Evolutionary conservation across 2,329 filamentous ascomycete species (phyloP).

Genomic region (Diaporthe capsici): DNA sequence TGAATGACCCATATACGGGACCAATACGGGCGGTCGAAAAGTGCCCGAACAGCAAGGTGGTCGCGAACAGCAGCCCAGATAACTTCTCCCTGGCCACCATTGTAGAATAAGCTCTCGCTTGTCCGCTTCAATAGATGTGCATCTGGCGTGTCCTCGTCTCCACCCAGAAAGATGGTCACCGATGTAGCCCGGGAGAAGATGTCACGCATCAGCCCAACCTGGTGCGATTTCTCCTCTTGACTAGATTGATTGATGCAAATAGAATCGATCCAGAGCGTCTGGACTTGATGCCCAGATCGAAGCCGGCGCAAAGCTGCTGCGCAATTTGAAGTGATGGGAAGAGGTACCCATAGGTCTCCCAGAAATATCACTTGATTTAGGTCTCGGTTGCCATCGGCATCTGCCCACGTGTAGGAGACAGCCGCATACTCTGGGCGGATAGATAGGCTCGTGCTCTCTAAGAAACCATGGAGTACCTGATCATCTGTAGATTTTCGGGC

Average conservation of each 20-base stretch:
- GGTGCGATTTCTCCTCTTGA: neutral
- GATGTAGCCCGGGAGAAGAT: neutral
- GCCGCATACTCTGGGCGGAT: neutral
- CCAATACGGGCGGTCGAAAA: conserved; percentile 2
- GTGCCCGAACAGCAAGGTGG: neutral
- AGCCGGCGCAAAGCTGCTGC: conserved; percentile 5
- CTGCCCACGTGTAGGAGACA: neutral
- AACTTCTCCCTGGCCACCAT: neutral
- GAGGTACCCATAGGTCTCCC: neutral
- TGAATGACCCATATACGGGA: conserved; percentile 1
- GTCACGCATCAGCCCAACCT: conserved; percentile 12
- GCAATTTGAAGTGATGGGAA: conserved; percentile 1
- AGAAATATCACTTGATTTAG: neutral
- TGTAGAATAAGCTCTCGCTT: neutral
- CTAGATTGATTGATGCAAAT: neutral
- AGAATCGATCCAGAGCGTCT: neutral
- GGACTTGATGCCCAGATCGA: neutral
- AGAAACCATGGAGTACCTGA: neutral
- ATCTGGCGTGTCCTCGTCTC: neutral
- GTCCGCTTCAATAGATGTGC: neutral
- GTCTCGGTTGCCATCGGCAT: neutral
- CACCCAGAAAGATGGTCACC: neutral
- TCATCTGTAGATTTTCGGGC: neutral
- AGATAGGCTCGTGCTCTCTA: neutral
- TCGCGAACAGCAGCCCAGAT: neutral